phyloP scores from a whole-genome alignment of 495 filamentous ascomycete genomes.

The Echria macrotheca region DNA sequence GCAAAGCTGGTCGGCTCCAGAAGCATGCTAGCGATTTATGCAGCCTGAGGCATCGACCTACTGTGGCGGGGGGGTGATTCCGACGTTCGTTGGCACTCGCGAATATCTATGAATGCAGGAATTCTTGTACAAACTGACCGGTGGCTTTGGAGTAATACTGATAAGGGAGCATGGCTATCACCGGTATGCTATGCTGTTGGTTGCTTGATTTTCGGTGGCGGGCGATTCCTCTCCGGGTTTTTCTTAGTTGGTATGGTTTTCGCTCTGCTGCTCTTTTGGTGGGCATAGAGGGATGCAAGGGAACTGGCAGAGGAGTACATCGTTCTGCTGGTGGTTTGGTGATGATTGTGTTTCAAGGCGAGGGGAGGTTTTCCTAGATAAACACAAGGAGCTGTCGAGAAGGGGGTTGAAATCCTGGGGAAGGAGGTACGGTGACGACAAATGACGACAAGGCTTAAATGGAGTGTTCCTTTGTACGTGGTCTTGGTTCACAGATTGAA shows the following conservation, averaged over 20 bases:
- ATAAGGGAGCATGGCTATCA: constrained; percentile 7
- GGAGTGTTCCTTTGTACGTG: constrained; percentile 1
- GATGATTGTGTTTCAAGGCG: neutral
- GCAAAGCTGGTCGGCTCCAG: no score
- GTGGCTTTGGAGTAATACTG: neutral
- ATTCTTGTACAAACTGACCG: constrained; percentile 13
- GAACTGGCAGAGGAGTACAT: neutral
- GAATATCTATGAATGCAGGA: constrained; percentile 8
- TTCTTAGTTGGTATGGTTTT: neutral
- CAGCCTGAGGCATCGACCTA: no score
- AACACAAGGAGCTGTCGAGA: neutral
- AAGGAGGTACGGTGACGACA: neutral
- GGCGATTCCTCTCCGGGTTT: neutral
- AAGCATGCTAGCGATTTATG: no score
- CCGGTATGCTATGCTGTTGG: neutral
- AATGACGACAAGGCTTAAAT: neutral
- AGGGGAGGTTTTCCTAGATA: neutral
- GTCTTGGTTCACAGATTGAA: constrained; percentile 10
- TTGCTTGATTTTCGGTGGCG: neutral
- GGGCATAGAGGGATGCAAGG: neutral
- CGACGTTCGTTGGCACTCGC: constrained; percentile 4
- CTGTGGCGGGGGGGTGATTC: no score
- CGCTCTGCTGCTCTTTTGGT: neutral
- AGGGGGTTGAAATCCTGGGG: neutral
- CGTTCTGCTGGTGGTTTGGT: no score